Base-by-base conservation (phyloP, 768 basidiomycete species). In the Lactifluus pinguis region DNA sequence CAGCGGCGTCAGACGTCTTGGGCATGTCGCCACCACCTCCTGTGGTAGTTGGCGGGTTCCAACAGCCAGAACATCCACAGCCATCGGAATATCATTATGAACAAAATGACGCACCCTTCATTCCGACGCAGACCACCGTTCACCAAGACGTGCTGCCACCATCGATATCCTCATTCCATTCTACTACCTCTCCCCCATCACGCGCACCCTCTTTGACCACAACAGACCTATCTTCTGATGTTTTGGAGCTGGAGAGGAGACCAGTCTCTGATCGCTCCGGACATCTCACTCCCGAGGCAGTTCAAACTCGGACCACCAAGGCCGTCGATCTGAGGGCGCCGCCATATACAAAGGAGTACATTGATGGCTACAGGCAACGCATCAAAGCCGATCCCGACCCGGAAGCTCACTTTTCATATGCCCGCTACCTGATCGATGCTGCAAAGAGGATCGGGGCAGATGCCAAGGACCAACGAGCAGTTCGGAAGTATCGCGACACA, bases 381-480 rank as follows among this genome's bases (percentile, higher is more conserved):
- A 97, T 99, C 76, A 98, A 98, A 74, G 87, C 84, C 32, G 97
- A 99, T 73, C 95, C 95, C 2, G 97, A 99, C 71, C 95, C 95
- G 0, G 97, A 98, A 72, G 92, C 95, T 29, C 97, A 98, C 71
- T 98, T 98, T 72, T 77, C 88, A 29, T 99, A 97, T 70, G 92
- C 95, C n/a, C 98, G 95, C 75, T 99, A 98, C 72, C 85, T 99
- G 61, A 94, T 99, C 71, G 97, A 98, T 68, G 97, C 97, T 34
- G 97, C 97, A 14, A 93, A 91, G 76, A 87, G 94, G 72, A 86
- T 98, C 64, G 84, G 91, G 17, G 75, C 79, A 10, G 78, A 82
- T 32, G 81, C 84, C 7, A 85, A 80, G 65, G 89, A 93, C 66
- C 86, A 89, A 70, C 86, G 91, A 30, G 79, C 85, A 17, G 92